Base-by-base conservation (phyloP, 768 basidiomycete species). In the Termitomyces titanicus region DNA sequence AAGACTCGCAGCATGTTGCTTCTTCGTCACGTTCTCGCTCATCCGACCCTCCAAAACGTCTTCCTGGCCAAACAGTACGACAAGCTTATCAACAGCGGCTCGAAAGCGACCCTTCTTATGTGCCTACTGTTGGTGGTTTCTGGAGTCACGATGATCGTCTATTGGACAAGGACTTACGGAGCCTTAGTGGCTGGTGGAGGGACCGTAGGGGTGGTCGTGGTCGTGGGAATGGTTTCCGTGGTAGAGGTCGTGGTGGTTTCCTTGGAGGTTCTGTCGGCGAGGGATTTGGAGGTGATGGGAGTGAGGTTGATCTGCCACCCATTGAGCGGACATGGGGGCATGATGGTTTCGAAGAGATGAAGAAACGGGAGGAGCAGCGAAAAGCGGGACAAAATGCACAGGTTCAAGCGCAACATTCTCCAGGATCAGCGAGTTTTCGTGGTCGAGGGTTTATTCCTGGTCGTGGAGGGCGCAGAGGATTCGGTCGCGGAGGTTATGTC, bases 111-210 rank as follows among this genome's bases (percentile, higher is more conserved):
- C 94, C 94, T 2, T 90, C 92, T 2, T 94, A 86, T 67, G 89
- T 92, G 27, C 94, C 94, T 22, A 88, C 85, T 24, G 89, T 95
- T 22, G 94, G 94, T 52, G 88, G 87, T 58, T 97, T 97, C 66
- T 97, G 92, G 93, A 86, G 90, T 5, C 94, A 97, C 66, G 94
- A 97, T 68, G 94, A 96, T 68, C 86, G 94, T 45, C 73, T 94
- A 52, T 74, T 92, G 66, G 88, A 91, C 70, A 90, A 90, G 68
- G 85, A 90, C 57, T 70, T 92, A 39, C 82, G 92, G 39, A 88
- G 86, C 65, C 71, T 94, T 43, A 92, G 89, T 71, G 84, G 83
- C 1, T 94, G 91, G 92, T 94, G 92, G 92, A 78, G 89, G 54
- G 89, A 86, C 39, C 79, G 81, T 57, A 85, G 89, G 85, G 80